phyloP scores from a whole-genome alignment of 176 grass and related monocot genomes.

The Themeda triandra region DNA sequence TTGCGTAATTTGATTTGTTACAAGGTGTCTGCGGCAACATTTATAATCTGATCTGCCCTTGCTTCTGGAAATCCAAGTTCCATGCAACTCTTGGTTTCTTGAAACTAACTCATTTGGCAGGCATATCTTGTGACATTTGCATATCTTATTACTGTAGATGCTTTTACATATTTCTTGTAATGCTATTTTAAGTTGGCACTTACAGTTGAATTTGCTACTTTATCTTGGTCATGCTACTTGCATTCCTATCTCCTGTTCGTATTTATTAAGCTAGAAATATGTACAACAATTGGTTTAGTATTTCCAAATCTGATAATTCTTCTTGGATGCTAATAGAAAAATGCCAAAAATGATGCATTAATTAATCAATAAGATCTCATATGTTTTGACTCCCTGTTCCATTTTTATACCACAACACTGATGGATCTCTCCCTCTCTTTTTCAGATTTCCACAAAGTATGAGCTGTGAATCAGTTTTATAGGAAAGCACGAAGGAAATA shows the following conservation, averaged over 20 bases:
- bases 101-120: not conserved
- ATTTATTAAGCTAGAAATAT: not conserved
- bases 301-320: not conserved
- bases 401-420: slow-evolving; percentile 2
- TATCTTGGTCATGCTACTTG: not conserved
- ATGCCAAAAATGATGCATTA: not conserved
- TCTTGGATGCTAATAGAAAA: not conserved
- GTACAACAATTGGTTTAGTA: not conserved
- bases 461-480: not conserved
- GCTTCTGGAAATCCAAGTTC: not conserved
- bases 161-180: not conserved
- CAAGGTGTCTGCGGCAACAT: not conserved
- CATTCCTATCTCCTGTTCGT: not conserved
- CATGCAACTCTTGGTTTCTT: not conserved
- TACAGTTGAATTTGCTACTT: not conserved
- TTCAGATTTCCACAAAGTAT: slow-evolving; percentile 13
- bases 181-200: not conserved
- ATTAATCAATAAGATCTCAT: not conserved
- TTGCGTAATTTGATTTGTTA: not conserved
- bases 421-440: not conserved
- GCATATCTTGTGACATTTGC: not conserved
- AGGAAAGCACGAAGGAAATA: slow-evolving; percentile 1
- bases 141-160: not conserved
- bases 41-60: not conserved
- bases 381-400: slow-evolving; percentile 10